Conservation (phyloP, 805 yeast genomes). For the Kuraishia ogatae region DNA sequence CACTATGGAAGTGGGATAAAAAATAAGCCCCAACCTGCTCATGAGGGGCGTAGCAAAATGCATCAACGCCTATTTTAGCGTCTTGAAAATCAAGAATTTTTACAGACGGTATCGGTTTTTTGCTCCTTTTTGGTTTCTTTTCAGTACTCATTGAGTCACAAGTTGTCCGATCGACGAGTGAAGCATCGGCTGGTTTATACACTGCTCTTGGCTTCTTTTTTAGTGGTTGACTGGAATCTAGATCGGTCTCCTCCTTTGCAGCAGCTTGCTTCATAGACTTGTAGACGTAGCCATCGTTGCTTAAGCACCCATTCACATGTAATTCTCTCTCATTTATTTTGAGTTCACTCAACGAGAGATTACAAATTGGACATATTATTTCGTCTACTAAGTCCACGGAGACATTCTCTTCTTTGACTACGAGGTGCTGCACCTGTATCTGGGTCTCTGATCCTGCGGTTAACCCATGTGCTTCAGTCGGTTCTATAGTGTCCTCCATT, state of each 20-base stretch:
- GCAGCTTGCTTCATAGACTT: slow-evolving; percentile 11
- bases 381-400: slow-evolving; percentile 1
- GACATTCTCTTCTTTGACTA: too few species aligned
- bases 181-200: too few species aligned
- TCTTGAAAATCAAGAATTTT: slow-evolving; percentile 39
- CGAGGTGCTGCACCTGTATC: too few species aligned
- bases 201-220: slow-evolving; percentile 2
- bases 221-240: slow-evolving; percentile 1
- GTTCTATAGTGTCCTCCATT: background rate
- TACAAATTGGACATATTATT: slow-evolving; percentile 46
- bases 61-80: slow-evolving; percentile 51
- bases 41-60: slow-evolving; percentile 44
- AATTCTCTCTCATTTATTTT: slow-evolving; percentile 32
- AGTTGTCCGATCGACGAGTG: too few species aligned
- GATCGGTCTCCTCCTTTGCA: background rate
- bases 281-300: slow-evolving; percentile 15
- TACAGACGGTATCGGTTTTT: slow-evolving; percentile 40
- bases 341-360: slow-evolving; percentile 25
- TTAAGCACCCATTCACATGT: slow-evolving; percentile 51
- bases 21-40: slow-evolving; percentile 43
- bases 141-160: too few species aligned
- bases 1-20: slow-evolving; percentile 84
- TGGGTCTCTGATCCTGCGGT: background rate
- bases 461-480: too few species aligned
- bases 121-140: slow-evolving; percentile 13